A percentile compares a stretch with the other conserved stretches of the same genome.
Evolutionary conservation across 2,329 filamentous ascomycete species (phyloP).

Genomic region (Fusarium anthophilum): DNA sequence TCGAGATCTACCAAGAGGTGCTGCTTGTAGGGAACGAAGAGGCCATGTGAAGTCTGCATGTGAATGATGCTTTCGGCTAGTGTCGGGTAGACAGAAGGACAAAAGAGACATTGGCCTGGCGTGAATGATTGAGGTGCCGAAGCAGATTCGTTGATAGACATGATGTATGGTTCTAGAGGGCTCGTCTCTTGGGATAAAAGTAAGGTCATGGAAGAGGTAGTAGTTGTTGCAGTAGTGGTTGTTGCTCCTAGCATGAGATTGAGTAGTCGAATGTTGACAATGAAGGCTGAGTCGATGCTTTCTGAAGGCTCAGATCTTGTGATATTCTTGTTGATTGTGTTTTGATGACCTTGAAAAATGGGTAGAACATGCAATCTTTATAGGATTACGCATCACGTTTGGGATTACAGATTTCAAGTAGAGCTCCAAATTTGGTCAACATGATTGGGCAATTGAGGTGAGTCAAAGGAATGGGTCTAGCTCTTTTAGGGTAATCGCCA

Average conservation of each 20-base stretch:
- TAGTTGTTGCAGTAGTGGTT: not conserved
- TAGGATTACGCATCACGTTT: not conserved
- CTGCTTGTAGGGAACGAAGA: not conserved
- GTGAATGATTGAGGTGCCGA: not conserved
- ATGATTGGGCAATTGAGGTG: not conserved
- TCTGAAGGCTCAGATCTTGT: rapidly evolving
- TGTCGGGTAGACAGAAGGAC: not conserved
- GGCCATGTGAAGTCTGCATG: conserved; percentile 1
- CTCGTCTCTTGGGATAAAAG: not conserved
- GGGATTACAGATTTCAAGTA: not conserved
- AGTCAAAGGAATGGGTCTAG: not conserved
- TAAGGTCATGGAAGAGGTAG: not conserved
- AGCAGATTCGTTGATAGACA: not conserved
- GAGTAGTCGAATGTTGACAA: not conserved
- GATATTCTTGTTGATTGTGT: rapidly evolving
- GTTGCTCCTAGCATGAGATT: conserved; percentile 10
- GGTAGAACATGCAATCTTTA: not conserved
- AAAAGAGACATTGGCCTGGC: not conserved
- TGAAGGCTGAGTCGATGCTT: rapidly evolving
- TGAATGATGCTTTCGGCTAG: not conserved
- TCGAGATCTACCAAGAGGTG: conserved; percentile 9
- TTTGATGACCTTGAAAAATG: rapidly evolving
- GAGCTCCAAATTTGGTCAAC: rapidly evolving
- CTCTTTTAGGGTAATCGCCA: not conserved
- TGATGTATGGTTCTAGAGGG: not conserved